A percentile compares a stretch with the other conserved stretches of the same genome.
Conservation (phyloP, 371 early-diverging fungal species). For the Chytridiales sp. region DNA sequence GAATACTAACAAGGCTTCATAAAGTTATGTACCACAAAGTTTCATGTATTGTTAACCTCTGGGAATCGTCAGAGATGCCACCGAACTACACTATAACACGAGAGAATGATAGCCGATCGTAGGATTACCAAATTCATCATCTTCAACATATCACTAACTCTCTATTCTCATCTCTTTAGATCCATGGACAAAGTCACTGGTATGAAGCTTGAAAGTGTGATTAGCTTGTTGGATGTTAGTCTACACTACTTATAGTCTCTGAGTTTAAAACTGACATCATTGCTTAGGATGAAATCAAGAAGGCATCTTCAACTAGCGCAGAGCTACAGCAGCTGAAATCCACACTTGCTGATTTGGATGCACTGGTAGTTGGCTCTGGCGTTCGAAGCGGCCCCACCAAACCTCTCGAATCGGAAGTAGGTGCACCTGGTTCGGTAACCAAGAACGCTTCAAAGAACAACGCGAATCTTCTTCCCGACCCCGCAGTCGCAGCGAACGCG, state of each 20-base stretch:
- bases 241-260: background rate
- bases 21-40: constrained; percentile 72
- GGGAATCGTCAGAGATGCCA: constrained; percentile 15
- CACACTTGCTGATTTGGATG: constrained; percentile 16
- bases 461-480: background rate
- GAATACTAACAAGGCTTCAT: constrained; percentile 1
- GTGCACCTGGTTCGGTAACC: background rate
- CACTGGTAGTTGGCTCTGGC: background rate
- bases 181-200: too few species aligned
- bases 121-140: too few species aligned
- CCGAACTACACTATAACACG: background rate
- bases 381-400: too few species aligned
- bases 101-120: background rate
- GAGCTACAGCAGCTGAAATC: constrained; percentile 21
- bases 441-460: background rate
- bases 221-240: constrained; percentile 14
- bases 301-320: constrained; percentile 19
- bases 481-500: constrained; percentile 16
- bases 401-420: too few species aligned
- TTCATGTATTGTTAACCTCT: constrained; percentile 56
- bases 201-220: constrained; percentile 4
- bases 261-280: background rate
- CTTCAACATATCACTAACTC: too few species aligned
- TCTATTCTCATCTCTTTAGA: too few species aligned
- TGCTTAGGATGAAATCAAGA: constrained; percentile 16